Percentiles rank a stretch among this genome's conserved stretches.
Conservation (phyloP, 2,329 filamentous ascomycete species). For the Hortaea sp. region DNA sequence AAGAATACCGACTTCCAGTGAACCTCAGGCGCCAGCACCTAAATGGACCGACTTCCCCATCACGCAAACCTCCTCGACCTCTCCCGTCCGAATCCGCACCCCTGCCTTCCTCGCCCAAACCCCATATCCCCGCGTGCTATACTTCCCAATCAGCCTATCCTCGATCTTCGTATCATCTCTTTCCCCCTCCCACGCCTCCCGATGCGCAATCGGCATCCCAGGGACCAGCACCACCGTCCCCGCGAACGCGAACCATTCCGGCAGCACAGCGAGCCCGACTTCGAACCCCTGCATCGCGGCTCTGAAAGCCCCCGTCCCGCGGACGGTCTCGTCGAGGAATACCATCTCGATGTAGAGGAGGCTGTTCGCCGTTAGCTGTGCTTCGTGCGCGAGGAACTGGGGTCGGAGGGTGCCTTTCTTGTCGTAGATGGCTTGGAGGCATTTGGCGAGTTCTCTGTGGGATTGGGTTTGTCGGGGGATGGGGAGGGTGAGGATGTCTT, state of each 20-base stretch:
- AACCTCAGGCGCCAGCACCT: too few relatives aligned
- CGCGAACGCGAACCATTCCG: background rate
- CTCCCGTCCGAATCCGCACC: too few relatives aligned
- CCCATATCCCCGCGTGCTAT: background rate
- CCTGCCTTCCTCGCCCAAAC: background rate
- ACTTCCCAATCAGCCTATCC: background rate
- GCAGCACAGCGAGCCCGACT: background rate
- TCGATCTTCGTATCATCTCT: background rate
- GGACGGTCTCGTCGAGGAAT: background rate
- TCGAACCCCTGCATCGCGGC: background rate
- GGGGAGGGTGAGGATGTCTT: background rate
- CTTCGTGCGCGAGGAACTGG: background rate
- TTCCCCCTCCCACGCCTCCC: background rate
- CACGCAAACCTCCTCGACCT: too few relatives aligned
- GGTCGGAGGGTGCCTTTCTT: background rate
- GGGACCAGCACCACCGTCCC: slow-evolving; percentile 1
- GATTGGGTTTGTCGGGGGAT: background rate
- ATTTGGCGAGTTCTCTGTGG: background rate
- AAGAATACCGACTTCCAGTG: too few relatives aligned
- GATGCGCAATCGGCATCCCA: background rate
- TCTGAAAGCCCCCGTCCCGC: background rate
- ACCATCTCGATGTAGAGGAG: background rate
- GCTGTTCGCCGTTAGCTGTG: background rate
- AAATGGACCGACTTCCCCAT: too few relatives aligned
- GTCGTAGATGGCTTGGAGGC: background rate